Base-by-base conservation (phyloP, 2,329 filamentous ascomycete genomes). In the Thielaviopsis punctulata region DNA sequence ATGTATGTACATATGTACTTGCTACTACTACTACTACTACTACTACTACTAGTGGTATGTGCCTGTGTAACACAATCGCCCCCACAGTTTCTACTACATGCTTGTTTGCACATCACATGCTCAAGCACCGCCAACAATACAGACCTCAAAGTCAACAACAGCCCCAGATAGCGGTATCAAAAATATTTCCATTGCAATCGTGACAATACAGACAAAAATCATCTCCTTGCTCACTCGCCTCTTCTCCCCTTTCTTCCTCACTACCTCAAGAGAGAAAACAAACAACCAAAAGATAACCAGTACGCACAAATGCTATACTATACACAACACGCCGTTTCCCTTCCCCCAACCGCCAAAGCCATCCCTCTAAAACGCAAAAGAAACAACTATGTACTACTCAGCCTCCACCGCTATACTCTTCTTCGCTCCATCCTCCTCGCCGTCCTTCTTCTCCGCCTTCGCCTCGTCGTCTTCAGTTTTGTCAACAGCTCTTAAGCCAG, bases 401-500 rank as follows among this genome's bases (percentile, higher is more conserved):
- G 25, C 22, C n/a, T 30, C 15, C 18, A 41, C 44, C 36, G 7
- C 3, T 41, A 15, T 19, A 15, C n/a, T 19, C 9, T 21, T 3
- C 8, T 15, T 18, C 33, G 15, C 3, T 4, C 30, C 3, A 4
- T 15, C 12, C 30, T n/a, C 30, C n/a, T 13, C 30, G 25, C 10
- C 30, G 13, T 36, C 13, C 12, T 36, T 15, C 30, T 36, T 36
- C 13, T 15, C 7, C 3, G 43, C 43, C 43, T 45, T 19, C 18
- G 18, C 36, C 41, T 49, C 50, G 44, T 57, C 53, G 30, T 57
- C 45, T 4, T 19, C 22, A 18, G 36, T 22, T 41, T 45, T 51
- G 39, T 54, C 56, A 36, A 53, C 56, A 52, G 60, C 59, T 59
- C 48, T 60, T 58, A 45, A 62, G 59, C 57, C 54, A 56, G 52